Conservation (phyloP, 495 filamentous ascomycete genomes). For the Neohortaea acidophila region DNA sequence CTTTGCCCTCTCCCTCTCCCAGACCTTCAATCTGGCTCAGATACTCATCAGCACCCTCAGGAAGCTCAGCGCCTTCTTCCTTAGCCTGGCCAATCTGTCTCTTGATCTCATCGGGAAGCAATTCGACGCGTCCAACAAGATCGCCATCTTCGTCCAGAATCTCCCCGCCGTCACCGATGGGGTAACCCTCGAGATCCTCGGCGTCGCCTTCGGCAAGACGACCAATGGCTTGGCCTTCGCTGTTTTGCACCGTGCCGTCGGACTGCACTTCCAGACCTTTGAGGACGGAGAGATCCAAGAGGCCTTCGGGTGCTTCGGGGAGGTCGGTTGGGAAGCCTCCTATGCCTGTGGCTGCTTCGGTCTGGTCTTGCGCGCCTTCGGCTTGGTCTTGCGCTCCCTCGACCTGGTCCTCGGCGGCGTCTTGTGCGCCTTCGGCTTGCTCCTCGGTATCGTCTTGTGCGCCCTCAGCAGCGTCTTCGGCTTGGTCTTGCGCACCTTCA, state of each 20-base stretch:
- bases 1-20: constrained; percentile 7
- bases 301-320: constrained; percentile 21
- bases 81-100: constrained; percentile 24
- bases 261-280: constrained; percentile 42
- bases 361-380: constrained; percentile 10
- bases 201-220: constrained; percentile 45
- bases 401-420: constrained; percentile 18
- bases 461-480: constrained; percentile 16
- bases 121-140: constrained; percentile 41
- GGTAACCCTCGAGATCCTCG: constrained; percentile 44
- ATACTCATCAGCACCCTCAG: constrained; percentile 19
- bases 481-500: constrained; percentile 10
- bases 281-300: constrained; percentile 35
- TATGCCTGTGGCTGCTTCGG: constrained; percentile 22
- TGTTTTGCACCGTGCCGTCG: constrained; percentile 40
- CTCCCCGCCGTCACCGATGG: constrained; percentile 45
- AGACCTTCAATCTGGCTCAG: constrained; percentile 7
- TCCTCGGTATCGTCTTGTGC: constrained; percentile 21
- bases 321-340: constrained; percentile 31
- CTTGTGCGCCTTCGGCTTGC: constrained; percentile 12
- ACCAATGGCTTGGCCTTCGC: constrained; percentile 41
- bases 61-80: constrained; percentile 19
- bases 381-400: constrained; percentile 7
- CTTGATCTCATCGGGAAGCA: constrained; percentile 31
- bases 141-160: constrained; percentile 52